A percentile compares a stretch with the other conserved stretches of the same genome.
These are phyloP conservation scores for Psilocybe cyanescens DNA, from an alignment of 768 basidiomycete genomes.

Conservation along the genomic window DNA sequence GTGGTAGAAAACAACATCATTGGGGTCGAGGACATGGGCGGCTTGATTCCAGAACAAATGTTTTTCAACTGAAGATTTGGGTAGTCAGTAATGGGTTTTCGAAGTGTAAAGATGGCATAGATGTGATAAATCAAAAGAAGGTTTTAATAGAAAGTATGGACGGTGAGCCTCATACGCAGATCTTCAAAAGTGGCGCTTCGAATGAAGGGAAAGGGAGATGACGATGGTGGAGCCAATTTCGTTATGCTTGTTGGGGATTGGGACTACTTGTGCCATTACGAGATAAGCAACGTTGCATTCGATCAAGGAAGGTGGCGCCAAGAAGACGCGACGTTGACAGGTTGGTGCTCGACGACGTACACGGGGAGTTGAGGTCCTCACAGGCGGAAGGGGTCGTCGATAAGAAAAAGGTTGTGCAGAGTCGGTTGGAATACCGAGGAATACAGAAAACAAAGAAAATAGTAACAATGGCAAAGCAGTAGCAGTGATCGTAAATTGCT, in stretches of 20 bases:
- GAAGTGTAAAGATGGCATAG: neutral
- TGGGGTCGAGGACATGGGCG: conserved; percentile 62
- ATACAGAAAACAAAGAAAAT: neutral
- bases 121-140: neutral
- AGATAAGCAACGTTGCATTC: conserved; percentile 1
- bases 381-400: neutral
- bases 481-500: conserved; percentile 1
- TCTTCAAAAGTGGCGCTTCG: neutral
- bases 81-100: conserved; percentile 11
- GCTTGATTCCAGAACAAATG: conserved; percentile 77
- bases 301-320: conserved; percentile 5
- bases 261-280: neutral
- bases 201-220: neutral
- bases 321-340: conserved; percentile 13
- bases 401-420: neutral
- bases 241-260: neutral
- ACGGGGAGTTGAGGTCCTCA: neutral
- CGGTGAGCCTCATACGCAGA: too few relatives aligned
- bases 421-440: neutral
- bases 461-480: neutral
- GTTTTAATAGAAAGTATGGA: too few relatives aligned
- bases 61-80: conserved; percentile 54
- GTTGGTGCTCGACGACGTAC: neutral
- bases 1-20: conserved; percentile 54
- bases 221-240: neutral